Evolutionary conservation across 768 basidiomycete genomes (phyloP), one percentile per base, ranked within the genome.

Genomic region (Clitopilus hobsonii): DNA sequence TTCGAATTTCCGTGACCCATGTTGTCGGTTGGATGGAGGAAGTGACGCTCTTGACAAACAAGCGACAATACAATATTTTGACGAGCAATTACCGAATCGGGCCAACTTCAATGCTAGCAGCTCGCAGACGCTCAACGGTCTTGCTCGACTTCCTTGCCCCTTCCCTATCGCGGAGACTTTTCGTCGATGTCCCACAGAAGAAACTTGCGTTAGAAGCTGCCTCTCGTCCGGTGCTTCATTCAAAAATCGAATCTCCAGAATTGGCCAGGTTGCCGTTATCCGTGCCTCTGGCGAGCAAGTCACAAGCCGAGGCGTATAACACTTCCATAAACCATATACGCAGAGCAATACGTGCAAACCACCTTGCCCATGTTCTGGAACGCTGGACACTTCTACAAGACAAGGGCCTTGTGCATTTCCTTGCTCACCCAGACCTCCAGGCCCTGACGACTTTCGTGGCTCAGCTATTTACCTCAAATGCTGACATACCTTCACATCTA

Each of bases 1-100:
- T 88, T 78, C 27, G 87, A 88, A 65, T 89, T 91, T 67, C 91
- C 91, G 75, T 93, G 90, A 50, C 91, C 89, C 89, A 91, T 91
- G 55, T 71, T 52, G 52, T 59, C 11, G 41, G 22, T 20, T 18
- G 41, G 18, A 16, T 11, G 20, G 20, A 30, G 29, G 36, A 26
- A 24, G 2, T 5, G 25, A 58, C 26, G 36, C 27, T 23, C 49
- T 16, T 51, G 49, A 10, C 49, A 51, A 45, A 45, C 11, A 45
- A 3, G 22, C n/a, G 5, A 10, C n/a, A 45, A 45, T 20, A 45
- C 25, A 52, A 56, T 53, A 54, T 60, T 45, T 30, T 60, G 25
- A 36, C 55, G 45, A 29, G 55, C 38, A n/a, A 60, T 45, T 6
- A 23, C 41, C 41, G 41, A 45, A 45, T 41, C 41, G 18, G 18